These are phyloP conservation scores for Casuarina equisetifolia DNA, from an alignment of 306 rosid genomes.

Conservation along the genomic window DNA sequence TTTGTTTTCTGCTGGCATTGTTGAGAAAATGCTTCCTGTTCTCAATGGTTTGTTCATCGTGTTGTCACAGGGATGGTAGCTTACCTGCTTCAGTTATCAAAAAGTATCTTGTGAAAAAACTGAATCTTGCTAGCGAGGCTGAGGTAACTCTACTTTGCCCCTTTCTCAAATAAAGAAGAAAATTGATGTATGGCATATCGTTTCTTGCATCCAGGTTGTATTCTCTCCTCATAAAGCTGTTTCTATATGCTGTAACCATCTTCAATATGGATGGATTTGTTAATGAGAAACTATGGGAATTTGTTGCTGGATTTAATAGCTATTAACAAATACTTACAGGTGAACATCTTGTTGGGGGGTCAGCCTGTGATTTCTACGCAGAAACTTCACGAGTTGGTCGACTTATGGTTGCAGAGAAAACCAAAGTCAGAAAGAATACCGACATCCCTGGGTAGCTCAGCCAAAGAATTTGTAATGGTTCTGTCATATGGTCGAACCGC, in stretches of 20 bases:
- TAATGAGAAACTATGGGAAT: neutral
- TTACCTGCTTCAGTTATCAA: constrained; percentile 47
- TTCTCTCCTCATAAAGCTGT: neutral
- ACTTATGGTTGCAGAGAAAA: constrained; percentile 47
- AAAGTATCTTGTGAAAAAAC: constrained; percentile 49
- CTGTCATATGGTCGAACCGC: constrained; percentile 49
- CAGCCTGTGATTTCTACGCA: constrained; percentile 42
- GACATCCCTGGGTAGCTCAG: constrained; percentile 50
- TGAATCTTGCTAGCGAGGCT: constrained; percentile 50
- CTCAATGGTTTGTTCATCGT: constrained; percentile 9
- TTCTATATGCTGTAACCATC: neutral
- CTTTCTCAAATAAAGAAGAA: neutral
- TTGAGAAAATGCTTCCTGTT: neutral
- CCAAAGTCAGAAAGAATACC: constrained; percentile 31
- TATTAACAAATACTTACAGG: constrained; percentile 34
- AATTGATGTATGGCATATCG: neutral
- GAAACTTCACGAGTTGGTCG: constrained; percentile 42
- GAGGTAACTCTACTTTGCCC: constrained; percentile 47
- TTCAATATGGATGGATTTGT: neutral
- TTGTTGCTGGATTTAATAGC: neutral
- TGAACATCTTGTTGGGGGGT: constrained; percentile 51
- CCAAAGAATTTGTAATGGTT: constrained; percentile 62
- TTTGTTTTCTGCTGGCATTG: neutral
- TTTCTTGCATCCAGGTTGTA: neutral
- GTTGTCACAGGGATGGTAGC: constrained; percentile 45